A percentile compares a stretch with the other conserved stretches of the same genome.
phyloP scores from a whole-genome alignment of 176 grass and related monocot species.

The Phragmites australis region DNA sequence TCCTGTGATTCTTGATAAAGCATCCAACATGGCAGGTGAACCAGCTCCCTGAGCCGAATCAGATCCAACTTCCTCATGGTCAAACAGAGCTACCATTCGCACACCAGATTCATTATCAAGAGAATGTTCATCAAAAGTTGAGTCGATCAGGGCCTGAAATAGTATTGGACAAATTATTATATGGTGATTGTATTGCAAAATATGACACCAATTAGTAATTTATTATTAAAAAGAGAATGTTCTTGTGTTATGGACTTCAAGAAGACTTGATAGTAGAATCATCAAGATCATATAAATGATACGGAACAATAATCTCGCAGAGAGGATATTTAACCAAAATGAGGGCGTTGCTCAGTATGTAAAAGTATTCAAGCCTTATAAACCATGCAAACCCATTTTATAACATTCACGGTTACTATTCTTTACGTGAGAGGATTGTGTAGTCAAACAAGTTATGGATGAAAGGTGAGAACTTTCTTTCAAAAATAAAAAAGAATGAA shows the following conservation, averaged over 20 bases:
- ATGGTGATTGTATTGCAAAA: conserved; percentile 9
- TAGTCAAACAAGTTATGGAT: conserved; percentile 1
- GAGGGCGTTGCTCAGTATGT: background rate
- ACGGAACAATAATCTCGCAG: conserved; percentile 7
- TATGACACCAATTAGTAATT: background rate
- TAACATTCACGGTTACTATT: background rate
- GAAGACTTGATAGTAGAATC: background rate
- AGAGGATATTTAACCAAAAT: background rate
- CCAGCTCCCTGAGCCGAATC: conserved; percentile 96
- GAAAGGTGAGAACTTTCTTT: background rate
- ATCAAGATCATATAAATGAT: conserved; percentile 11
- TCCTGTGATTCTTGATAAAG: conserved; percentile 90
- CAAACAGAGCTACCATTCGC: conserved; percentile 96
- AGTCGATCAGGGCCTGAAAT: conserved; percentile 85
- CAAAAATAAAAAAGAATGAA: background rate
- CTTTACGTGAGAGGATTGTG: background rate
- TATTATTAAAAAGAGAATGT: background rate
- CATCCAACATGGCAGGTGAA: conserved; percentile 91
- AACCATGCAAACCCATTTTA: conserved; percentile 8
- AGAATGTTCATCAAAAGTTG: conserved; percentile 56
- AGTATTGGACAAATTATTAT: conserved; percentile 32
- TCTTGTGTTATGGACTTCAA: background rate
- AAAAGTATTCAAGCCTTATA: background rate
- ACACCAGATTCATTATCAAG: conserved; percentile 80
- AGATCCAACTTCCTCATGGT: conserved; percentile 96